Percentiles rank a stretch among this genome's conserved stretches.
phyloP scores from a whole-genome alignment of 257 asterid species.

The Ehretia macrophylla region DNA sequence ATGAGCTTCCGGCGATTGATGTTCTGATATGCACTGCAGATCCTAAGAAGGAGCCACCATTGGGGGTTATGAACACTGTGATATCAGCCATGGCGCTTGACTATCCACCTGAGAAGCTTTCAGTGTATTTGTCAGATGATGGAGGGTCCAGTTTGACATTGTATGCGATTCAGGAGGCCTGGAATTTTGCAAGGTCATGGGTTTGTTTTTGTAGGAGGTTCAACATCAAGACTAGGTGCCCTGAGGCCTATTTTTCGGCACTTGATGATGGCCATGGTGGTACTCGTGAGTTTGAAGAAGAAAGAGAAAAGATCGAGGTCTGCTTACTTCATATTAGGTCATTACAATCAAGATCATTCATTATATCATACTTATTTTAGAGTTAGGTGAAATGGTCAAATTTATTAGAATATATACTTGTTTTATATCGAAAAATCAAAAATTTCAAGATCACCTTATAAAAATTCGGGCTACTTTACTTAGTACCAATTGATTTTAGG shows the following conservation, averaged over 20 bases:
- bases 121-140: constrained; percentile 59
- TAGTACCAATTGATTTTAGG: too few relatives aligned
- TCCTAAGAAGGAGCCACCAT: constrained; percentile 48
- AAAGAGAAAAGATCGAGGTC: constrained; percentile 40
- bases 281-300: constrained; percentile 24
- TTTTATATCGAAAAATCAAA: too few relatives aligned
- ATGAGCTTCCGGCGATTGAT: constrained; percentile 43
- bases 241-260: constrained; percentile 35
- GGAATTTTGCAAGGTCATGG: constrained; percentile 44
- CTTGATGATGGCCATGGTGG: constrained; percentile 10
- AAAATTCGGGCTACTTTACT: too few relatives aligned
- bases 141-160: constrained; percentile 43
- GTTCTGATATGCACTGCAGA: constrained; percentile 67
- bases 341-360: too few relatives aligned
- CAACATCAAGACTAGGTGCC: constrained; percentile 42
- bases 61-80: constrained; percentile 70
- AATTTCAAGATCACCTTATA: too few relatives aligned
- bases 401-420: too few relatives aligned
- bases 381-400: too few relatives aligned
- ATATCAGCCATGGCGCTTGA: constrained; percentile 69
- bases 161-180: constrained; percentile 35
- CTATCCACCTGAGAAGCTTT: constrained; percentile 54
- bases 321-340: background rate
- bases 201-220: constrained; percentile 55
- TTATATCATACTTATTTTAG: too few relatives aligned